A percentile compares a stretch with the other conserved stretches of the same genome.
Evolutionary conservation across 345 rosid genomes (phyloP).

Genomic region (Citrus sinensis): DNA sequence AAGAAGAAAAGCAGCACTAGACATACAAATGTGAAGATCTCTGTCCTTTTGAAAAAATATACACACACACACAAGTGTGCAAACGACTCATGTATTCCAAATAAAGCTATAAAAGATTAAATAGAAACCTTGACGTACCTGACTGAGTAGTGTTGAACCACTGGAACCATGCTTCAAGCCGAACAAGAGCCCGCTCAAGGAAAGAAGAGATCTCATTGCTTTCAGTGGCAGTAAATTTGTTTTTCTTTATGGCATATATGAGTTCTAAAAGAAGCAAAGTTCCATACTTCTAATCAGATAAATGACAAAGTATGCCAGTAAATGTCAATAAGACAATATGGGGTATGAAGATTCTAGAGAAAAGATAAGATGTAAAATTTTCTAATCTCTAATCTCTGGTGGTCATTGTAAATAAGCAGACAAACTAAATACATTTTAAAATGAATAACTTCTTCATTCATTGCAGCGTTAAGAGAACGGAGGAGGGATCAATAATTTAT

Average conservation of each 20-base stretch:
- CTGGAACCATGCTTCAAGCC: conserved; percentile 86
- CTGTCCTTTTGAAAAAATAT: background rate
- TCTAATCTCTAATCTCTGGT: conserved; percentile 8
- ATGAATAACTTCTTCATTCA: background rate
- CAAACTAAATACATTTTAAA: background rate
- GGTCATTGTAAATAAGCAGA: background rate
- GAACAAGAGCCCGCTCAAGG: conserved; percentile 61
- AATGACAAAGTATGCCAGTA: background rate
- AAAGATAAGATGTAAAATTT: background rate
- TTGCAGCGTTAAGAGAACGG: background rate
- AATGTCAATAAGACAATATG: background rate
- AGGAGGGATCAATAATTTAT: background rate
- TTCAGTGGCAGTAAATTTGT: conserved; percentile 53
- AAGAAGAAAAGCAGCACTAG: background rate
- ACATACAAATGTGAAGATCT: background rate
- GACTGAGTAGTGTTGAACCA: conserved; percentile 87
- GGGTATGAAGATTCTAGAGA: background rate
- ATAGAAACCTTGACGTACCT: conserved; percentile 40
- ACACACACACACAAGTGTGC: background rate
- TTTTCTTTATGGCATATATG: conserved; percentile 49
- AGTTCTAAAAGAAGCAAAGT: conserved; percentile 43
- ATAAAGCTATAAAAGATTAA: background rate
- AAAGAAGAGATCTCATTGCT: conserved; percentile 60
- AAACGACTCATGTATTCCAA: background rate
- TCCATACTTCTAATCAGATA: conserved; percentile 8